Conservation (phyloP, 2,329 filamentous ascomycete genomes). For the Atkinsonella hypoxylon region DNA sequence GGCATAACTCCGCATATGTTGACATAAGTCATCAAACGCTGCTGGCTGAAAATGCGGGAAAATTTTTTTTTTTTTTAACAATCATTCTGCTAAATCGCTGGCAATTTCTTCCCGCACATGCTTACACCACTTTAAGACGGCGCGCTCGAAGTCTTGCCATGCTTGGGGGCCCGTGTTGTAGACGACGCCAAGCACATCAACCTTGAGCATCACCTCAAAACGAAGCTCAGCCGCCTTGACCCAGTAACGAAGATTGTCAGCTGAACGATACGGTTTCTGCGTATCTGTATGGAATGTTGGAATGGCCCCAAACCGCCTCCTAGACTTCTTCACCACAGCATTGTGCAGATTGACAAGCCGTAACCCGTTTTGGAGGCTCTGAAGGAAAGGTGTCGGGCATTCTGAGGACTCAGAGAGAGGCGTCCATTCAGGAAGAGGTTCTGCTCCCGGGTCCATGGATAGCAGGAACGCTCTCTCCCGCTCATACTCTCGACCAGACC, state of each 20-base stretch:
- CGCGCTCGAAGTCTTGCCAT: constrained; percentile 75
- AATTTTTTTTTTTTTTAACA: too few species aligned
- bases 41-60: background rate
- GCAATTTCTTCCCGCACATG: constrained; percentile 75
- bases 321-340: constrained; percentile 70
- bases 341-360: constrained; percentile 84
- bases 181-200: constrained; percentile 81
- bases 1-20: constrained; percentile 2
- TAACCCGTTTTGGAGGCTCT: constrained; percentile 64
- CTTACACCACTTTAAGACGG: constrained; percentile 72
- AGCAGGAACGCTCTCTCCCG: constrained; percentile 72
- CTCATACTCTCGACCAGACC: constrained; percentile 61
- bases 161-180: constrained; percentile 56
- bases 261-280: constrained; percentile 82
- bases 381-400: constrained; percentile 63
- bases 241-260: constrained; percentile 93
- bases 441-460: constrained; percentile 53
- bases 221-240: constrained; percentile 88
- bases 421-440: constrained; percentile 56
- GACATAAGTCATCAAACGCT: constrained; percentile 8
- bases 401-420: constrained; percentile 28
- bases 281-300: constrained; percentile 86
- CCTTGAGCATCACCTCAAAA: constrained; percentile 74
- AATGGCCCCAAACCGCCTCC: constrained; percentile 79
- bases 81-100: constrained; percentile 40